Evolutionary conservation across 495 filamentous ascomycete genomes (phyloP).

Genomic region (Daldinia vernicosa): DNA sequence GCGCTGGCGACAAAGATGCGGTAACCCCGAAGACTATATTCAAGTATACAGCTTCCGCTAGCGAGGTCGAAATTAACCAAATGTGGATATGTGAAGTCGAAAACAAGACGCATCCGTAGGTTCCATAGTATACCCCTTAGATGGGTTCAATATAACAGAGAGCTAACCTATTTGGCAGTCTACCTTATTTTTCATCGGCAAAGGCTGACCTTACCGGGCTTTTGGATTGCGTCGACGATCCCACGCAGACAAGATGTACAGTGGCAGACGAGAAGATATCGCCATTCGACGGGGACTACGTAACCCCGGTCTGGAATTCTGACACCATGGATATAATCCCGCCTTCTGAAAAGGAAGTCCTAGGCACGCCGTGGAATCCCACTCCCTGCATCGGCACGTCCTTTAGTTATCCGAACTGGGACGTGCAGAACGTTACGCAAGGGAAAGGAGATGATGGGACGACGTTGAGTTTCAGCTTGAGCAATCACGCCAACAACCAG

Average conservation of each 20-base stretch:
- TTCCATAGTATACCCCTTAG: not conserved
- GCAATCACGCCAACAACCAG: slow-evolving; percentile 32
- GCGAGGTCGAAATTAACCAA: slow-evolving; percentile 25
- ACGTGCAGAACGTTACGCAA: slow-evolving; percentile 25
- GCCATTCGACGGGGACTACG: slow-evolving; percentile 23
- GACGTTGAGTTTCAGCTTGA: slow-evolving; percentile 21
- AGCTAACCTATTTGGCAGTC: slow-evolving; percentile 4
- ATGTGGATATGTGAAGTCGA: slow-evolving; percentile 33
- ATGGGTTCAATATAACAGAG: not conserved
- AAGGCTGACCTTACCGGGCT: slow-evolving; percentile 21
- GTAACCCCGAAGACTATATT: slow-evolving; percentile 27
- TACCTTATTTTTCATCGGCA: slow-evolving; percentile 31
- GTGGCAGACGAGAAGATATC: slow-evolving; percentile 10
- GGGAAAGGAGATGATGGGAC: not conserved
- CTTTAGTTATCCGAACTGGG: slow-evolving; percentile 40
- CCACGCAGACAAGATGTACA: slow-evolving; percentile 22
- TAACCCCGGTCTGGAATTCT: slow-evolving; percentile 35
- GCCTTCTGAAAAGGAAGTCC: slow-evolving; percentile 5
- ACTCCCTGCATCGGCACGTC: slow-evolving; percentile 35
- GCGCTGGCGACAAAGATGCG: not conserved
- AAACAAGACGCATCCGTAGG: slow-evolving; percentile 38
- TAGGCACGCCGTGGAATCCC: slow-evolving; percentile 32
- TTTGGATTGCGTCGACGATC: slow-evolving; percentile 21
- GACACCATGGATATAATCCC: slow-evolving; percentile 23
- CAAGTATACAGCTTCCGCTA: slow-evolving; percentile 16